These are phyloP conservation scores for Fusarium chlamydosporum DNA, from an alignment of 2,329 filamentous ascomycete genomes.

Conservation along the genomic window DNA sequence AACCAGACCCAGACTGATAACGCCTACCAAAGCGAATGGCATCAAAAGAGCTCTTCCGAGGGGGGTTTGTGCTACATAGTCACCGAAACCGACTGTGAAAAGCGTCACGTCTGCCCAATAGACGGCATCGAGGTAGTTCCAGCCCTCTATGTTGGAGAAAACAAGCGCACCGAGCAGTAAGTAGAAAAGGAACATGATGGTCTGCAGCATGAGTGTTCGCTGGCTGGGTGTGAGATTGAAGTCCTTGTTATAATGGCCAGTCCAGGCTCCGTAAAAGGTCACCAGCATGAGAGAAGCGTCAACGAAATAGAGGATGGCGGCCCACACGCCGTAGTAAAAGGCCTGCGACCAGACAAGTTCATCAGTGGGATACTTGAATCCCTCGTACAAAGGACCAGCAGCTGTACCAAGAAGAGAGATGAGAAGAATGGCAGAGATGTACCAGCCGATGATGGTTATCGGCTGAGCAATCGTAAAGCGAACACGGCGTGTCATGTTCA, in stretches of 20 bases:
- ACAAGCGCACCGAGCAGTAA: conserved; percentile 82
- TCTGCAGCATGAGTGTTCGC: conserved; percentile 90
- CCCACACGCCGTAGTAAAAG: conserved; percentile 88
- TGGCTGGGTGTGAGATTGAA: conserved; percentile 85
- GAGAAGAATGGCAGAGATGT: conserved; percentile 74
- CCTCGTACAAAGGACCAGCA: conserved; percentile 65
- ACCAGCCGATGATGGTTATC: conserved; percentile 86
- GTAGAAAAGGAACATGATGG: conserved; percentile 87
- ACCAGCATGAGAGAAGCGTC: conserved; percentile 81
- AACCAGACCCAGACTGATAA: conserved; percentile 87
- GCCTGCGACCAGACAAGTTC: conserved; percentile 81
- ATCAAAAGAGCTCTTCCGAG: conserved; percentile 80
- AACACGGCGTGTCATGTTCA: conserved; percentile 87
- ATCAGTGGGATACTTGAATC: conserved; percentile 55
- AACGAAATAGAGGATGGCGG: conserved; percentile 83
- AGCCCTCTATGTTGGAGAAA: conserved; percentile 79
- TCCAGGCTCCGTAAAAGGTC: conserved; percentile 82
- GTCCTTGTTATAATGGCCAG: conserved; percentile 79
- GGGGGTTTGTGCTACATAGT: conserved; percentile 63
- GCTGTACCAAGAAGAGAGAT: conserved; percentile 76
- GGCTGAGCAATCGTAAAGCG: conserved; percentile 87
- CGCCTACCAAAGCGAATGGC: conserved; percentile 85
- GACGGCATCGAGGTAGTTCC: conserved; percentile 82
- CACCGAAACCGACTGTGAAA: conserved; percentile 75
- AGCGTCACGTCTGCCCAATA: conserved; percentile 84